A percentile compares a stretch with the other conserved stretches of the same genome.
Conservation (phyloP, 2,329 filamentous ascomycete genomes). For the Neonectria magnoliae region DNA sequence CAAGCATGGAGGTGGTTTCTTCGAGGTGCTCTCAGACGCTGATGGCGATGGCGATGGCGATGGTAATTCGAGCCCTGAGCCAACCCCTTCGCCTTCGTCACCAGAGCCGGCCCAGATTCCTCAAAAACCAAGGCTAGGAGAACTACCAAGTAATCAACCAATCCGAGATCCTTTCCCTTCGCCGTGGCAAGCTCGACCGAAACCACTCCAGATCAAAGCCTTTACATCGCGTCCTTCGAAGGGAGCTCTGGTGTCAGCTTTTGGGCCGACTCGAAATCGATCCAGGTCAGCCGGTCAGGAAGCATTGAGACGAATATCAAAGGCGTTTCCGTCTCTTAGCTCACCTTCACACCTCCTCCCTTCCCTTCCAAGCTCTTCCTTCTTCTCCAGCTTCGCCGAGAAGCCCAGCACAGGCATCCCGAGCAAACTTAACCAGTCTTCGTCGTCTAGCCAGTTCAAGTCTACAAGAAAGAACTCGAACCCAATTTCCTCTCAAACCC, state of each 20-base stretch:
- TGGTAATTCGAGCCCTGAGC: slow-evolving; percentile 39
- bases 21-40: slow-evolving; percentile 36
- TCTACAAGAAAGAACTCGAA: slow-evolving; percentile 11
- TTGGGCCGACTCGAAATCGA: slow-evolving; percentile 59
- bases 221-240: slow-evolving; percentile 40
- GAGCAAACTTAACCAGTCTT: slow-evolving; percentile 12
- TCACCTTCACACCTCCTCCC: slow-evolving; percentile 47
- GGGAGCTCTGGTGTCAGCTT: slow-evolving; percentile 55
- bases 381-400: slow-evolving; percentile 50
- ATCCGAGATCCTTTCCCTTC: slow-evolving; percentile 37
- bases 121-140: slow-evolving; percentile 19
- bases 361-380: slow-evolving; percentile 57
- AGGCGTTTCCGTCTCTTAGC: slow-evolving; percentile 63
- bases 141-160: slow-evolving; percentile 13
- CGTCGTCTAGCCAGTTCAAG: slow-evolving; percentile 14
- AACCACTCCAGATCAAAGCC: slow-evolving; percentile 29
- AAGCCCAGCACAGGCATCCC: slow-evolving; percentile 29
- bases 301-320: slow-evolving; percentile 65
- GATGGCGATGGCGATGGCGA: slow-evolving; percentile 34
- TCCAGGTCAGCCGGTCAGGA: slow-evolving; percentile 67
- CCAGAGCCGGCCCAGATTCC: slow-evolving; percentile 24
- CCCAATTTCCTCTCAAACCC: slow-evolving; percentile 9
- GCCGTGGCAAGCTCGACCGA: slow-evolving; percentile 44
- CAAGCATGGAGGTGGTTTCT: slow-evolving; percentile 44
- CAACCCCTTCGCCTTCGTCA: slow-evolving; percentile 33